Percentiles rank a stretch among this genome's conserved stretches.
phyloP scores from a whole-genome alignment of 805 yeast genomes.

The Candida nitratophila region DNA sequence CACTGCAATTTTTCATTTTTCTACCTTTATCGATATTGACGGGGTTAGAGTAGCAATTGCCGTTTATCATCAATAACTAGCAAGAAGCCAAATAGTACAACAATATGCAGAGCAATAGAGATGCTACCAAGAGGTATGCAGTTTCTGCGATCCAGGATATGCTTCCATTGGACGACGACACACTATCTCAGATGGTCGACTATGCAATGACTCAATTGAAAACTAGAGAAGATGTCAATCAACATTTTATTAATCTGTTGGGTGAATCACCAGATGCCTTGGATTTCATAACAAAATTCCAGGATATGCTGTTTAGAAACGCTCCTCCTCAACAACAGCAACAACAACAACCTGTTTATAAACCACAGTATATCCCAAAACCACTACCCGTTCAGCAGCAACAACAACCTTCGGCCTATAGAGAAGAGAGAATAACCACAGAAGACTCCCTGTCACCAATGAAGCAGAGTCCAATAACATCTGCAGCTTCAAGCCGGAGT shows the following conservation, averaged over 20 bases:
- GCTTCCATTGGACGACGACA: slow-evolving; percentile 53
- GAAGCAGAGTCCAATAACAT: background rate
- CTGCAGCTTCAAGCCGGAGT: background rate
- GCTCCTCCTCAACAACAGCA: too few relatives aligned
- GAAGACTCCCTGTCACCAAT: too few relatives aligned
- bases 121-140: slow-evolving; percentile 18
- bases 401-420: background rate
- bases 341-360: too few relatives aligned
- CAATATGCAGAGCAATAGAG: background rate
- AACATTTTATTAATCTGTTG: slow-evolving; percentile 46
- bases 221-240: slow-evolving; percentile 39
- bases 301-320: slow-evolving; percentile 32
- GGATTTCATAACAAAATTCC: slow-evolving; percentile 38
- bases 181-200: slow-evolving; percentile 46
- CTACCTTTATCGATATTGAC: too few relatives aligned
- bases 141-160: slow-evolving; percentile 22
- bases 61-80: too few relatives aligned
- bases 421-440: background rate
- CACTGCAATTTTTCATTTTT: too few relatives aligned
- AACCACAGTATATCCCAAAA: too few relatives aligned
- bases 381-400: too few relatives aligned
- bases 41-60: too few relatives aligned
- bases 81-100: background rate
- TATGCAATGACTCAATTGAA: slow-evolving; percentile 39
- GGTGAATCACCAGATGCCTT: slow-evolving; percentile 52